These are phyloP conservation scores for Aspergillus alliaceus DNA, from an alignment of 2,329 filamentous ascomycete species.

Conservation along the genomic window DNA sequence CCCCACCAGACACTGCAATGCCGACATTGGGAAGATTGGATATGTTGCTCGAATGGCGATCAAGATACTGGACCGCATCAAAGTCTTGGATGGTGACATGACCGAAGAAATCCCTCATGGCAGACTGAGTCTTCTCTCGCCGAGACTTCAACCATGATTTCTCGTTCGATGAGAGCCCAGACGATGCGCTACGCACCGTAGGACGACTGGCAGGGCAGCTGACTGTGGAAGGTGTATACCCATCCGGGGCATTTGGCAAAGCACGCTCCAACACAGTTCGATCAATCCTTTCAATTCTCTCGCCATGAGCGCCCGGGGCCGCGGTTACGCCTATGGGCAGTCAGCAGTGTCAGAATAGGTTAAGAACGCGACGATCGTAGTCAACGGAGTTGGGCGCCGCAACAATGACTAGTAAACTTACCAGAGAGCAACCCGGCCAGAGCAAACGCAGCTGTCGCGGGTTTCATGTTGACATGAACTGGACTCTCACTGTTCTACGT, in stretches of 20 bases:
- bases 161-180: conserved; percentile 67
- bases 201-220: conserved; percentile 70
- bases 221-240: conserved; percentile 70
- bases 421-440: conserved; percentile 18
- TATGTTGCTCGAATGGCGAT: conserved; percentile 55
- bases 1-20: conserved; percentile 79
- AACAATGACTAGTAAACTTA: conserved; percentile 4
- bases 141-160: conserved; percentile 71
- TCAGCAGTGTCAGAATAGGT: background rate
- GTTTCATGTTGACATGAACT: conserved; percentile 12
- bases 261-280: conserved; percentile 36
- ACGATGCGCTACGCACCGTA: conserved; percentile 65
- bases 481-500: background rate
- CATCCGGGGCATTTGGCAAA: conserved; percentile 60
- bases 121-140: conserved; percentile 69
- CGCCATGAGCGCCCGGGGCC: background rate
- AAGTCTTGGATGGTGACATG: conserved; percentile 75
- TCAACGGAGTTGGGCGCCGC: background rate
- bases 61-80: conserved; percentile 72
- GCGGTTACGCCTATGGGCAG: conserved; percentile 10
- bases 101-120: conserved; percentile 71
- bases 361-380: background rate
- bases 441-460: conserved; percentile 9
- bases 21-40: conserved; percentile 67
- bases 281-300: background rate